A percentile compares a stretch with the other conserved stretches of the same genome.
Evolutionary conservation across 495 filamentous ascomycete genomes (phyloP).

Genomic region (Neurospora sp.): DNA sequence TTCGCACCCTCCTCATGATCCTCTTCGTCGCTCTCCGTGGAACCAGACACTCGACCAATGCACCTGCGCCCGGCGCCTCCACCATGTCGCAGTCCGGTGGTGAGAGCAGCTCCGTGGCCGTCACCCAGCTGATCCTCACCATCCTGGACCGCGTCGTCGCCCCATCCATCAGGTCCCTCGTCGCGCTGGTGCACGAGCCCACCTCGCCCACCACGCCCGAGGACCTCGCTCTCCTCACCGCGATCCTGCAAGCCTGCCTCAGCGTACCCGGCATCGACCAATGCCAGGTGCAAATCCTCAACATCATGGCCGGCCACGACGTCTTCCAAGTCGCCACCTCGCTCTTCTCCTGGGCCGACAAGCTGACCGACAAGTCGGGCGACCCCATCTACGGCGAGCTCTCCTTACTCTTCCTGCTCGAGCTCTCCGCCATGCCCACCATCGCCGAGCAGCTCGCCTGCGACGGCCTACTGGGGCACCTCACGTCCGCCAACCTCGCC

Average conservation of each 20-base stretch:
- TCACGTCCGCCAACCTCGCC: constrained; percentile 67
- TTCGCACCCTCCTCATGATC: constrained; percentile 71
- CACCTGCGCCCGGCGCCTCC: constrained; percentile 10
- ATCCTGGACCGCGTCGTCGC: constrained; percentile 70
- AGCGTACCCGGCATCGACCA: constrained; percentile 56
- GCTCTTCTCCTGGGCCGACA: constrained; percentile 91
- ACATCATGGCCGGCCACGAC: constrained; percentile 53
- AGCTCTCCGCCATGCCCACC: constrained; percentile 68
- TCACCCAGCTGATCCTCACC: constrained; percentile 51
- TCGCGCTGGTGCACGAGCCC: constrained; percentile 58
- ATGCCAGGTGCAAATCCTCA: constrained; percentile 54
- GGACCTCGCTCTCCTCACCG: constrained; percentile 85
- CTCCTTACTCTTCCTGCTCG: constrained; percentile 75
- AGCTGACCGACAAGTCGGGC: constrained; percentile 50
- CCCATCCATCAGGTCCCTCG: constrained; percentile 68
- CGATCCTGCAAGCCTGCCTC: constrained; percentile 72
- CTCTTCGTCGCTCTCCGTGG: constrained; percentile 74
- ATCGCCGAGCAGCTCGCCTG: constrained; percentile 84
- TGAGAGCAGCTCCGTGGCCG: constrained; percentile 23
- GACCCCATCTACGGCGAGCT: constrained; percentile 95
- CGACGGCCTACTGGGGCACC: constrained; percentile 66
- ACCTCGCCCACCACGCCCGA: constrained; percentile 38
- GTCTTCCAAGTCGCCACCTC: constrained; percentile 72
- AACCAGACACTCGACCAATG: constrained; percentile 17
- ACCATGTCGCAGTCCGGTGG: not conserved